phyloP scores from a whole-genome alignment of 2,329 filamentous ascomycete species.

The Coleophoma crateriformis region DNA sequence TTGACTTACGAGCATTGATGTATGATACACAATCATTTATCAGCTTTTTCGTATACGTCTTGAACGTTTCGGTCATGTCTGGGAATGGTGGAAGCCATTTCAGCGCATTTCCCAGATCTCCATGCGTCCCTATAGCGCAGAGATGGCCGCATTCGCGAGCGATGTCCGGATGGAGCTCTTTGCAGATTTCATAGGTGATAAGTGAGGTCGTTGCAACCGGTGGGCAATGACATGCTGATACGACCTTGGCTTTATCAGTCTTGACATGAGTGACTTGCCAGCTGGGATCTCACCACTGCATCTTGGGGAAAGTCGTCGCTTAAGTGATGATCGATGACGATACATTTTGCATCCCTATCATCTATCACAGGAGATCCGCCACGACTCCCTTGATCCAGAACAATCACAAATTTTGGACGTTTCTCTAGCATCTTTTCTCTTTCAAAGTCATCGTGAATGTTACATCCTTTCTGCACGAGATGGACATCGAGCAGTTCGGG shows the following conservation, averaged over 20 bases:
- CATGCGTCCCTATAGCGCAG: conserved; percentile 59
- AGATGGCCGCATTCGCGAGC: conserved; percentile 50
- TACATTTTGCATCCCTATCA: conserved; percentile 35
- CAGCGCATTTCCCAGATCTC: conserved; percentile 57
- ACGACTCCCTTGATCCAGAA: conserved; percentile 61
- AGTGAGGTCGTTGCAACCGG: conserved; percentile 61
- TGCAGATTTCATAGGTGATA: conserved; percentile 59
- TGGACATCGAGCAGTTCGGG: conserved; percentile 48
- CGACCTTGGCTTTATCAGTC: conserved; percentile 36
- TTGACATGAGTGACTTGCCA: not conserved
- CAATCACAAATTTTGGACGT: conserved; percentile 51
- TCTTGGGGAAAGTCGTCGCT: conserved; percentile 50
- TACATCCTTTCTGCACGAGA: conserved; percentile 53
- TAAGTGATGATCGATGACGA: conserved; percentile 62
- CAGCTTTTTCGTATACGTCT: conserved; percentile 53
- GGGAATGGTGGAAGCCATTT: conserved; percentile 65
- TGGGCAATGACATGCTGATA: conserved; percentile 58
- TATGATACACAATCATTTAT: conserved; percentile 58
- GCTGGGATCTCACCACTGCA: conserved; percentile 11
- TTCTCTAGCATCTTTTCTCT: conserved; percentile 42
- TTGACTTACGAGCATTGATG: conserved; percentile 48
- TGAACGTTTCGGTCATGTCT: conserved; percentile 56
- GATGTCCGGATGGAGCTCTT: conserved; percentile 46
- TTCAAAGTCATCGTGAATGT: conserved; percentile 49
- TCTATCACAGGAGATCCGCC: conserved; percentile 48